phyloP scores from a whole-genome alignment of 306 rosid genomes.

The Fagus sylvatica region DNA sequence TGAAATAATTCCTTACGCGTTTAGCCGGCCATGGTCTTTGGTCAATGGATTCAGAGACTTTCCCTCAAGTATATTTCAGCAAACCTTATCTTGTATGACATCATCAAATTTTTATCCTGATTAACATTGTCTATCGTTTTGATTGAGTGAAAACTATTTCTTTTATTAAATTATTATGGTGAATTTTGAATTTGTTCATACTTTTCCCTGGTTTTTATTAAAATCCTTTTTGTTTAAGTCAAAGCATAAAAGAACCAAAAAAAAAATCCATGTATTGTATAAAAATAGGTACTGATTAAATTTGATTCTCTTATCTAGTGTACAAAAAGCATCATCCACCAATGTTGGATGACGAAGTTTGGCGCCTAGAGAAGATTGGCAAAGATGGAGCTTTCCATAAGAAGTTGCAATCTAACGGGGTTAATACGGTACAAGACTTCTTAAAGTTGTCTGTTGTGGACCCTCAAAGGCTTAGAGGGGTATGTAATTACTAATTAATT shows the following conservation, averaged over 20 bases:
- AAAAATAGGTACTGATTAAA: neutral
- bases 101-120: too few relatives aligned
- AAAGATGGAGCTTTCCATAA: constrained; percentile 88
- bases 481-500: constrained; percentile 26
- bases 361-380: constrained; percentile 95
- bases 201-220: neutral
- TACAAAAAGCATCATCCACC: constrained; percentile 96
- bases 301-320: constrained; percentile 38
- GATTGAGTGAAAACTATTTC: neutral
- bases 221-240: neutral
- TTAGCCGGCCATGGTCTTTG: neutral
- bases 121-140: neutral
- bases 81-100: neutral
- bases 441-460: constrained; percentile 56
- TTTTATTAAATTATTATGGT: neutral
- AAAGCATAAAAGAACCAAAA: neutral
- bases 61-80: neutral
- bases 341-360: constrained; percentile 66
- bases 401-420: constrained; percentile 31
- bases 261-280: neutral
- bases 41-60: neutral
- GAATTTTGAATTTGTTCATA: neutral
- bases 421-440: constrained; percentile 81
- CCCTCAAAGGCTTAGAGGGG: constrained; percentile 51
- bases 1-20: neutral